Percentiles rank a stretch among this genome's conserved stretches.
Conservation (phyloP, 805 yeast species). For the Wickerhamiella azymoides region DNA sequence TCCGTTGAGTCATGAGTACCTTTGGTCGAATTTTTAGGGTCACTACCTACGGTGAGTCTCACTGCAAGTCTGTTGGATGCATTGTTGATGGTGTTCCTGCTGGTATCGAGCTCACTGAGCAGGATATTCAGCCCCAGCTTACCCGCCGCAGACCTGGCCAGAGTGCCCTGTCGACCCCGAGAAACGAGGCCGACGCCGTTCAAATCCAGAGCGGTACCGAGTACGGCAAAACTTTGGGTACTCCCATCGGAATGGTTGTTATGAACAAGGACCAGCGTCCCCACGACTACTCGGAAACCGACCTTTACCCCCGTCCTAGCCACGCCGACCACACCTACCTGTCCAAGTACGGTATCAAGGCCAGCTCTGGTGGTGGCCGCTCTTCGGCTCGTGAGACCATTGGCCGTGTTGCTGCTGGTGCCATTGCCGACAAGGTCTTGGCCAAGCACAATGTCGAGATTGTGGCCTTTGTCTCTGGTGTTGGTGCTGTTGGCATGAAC, state of each 20-base stretch:
- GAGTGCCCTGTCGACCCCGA: conserved; percentile 77
- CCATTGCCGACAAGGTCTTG: conserved; percentile 88
- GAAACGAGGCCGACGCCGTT: conserved; percentile 89
- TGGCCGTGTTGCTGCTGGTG: conserved; percentile 98
- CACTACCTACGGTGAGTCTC: conserved; percentile 96
- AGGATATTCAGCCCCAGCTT: conserved; percentile 88
- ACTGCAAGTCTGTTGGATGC: conserved; percentile 94
- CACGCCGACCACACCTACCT: conserved; percentile 95
- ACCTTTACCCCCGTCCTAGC: conserved; percentile 90
- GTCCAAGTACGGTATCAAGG: conserved; percentile 81
- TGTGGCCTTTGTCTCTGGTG: conserved; percentile 92
- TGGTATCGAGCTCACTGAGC: conserved; percentile 70
- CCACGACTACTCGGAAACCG: conserved; percentile 89
- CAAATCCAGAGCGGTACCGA: conserved; percentile 93
- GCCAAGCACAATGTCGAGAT: conserved; percentile 71
- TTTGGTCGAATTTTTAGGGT: conserved; percentile 57
- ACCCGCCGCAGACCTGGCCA: conserved; percentile 98
- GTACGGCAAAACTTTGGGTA: conserved; percentile 77
- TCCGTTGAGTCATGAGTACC: conserved; percentile 40
- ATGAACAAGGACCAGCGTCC: conserved; percentile 95
- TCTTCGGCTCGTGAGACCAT: conserved; percentile 96
- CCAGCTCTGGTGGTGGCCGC: conserved; percentile 95
- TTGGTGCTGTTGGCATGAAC: conserved; percentile 67
- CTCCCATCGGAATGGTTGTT: conserved; percentile 91
- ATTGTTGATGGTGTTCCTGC: conserved; percentile 98